Percentiles rank a stretch among this genome's conserved stretches.
Evolutionary conservation across 495 filamentous ascomycete genomes (phyloP).

Genomic region (Aspergillus sclerotioniger): DNA sequence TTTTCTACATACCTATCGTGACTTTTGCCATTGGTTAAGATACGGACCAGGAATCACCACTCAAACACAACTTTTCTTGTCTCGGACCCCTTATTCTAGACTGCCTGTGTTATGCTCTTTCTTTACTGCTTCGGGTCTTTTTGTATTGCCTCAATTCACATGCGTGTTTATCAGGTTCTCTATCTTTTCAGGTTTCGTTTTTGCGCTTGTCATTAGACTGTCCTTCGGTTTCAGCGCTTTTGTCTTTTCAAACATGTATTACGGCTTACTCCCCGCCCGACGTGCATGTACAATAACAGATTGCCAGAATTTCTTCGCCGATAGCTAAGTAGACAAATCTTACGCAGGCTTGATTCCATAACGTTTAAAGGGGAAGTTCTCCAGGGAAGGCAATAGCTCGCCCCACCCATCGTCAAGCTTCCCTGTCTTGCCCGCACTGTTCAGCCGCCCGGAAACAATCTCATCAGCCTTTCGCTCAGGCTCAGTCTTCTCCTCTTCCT

Average conservation of each 20-base stretch:
- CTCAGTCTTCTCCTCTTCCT: constrained; percentile 49
- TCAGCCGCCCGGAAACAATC: constrained; percentile 43
- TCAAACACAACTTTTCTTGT: background rate
- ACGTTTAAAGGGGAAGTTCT: constrained; percentile 67
- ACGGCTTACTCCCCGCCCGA: too few species aligned
- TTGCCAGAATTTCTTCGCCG: background rate
- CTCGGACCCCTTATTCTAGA: background rate
- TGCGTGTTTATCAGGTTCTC: background rate
- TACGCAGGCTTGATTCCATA: constrained; percentile 58
- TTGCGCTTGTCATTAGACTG: background rate
- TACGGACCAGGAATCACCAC: too few species aligned
- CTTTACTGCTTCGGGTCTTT: background rate
- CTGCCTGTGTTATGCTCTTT: background rate
- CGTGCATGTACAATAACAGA: background rate
- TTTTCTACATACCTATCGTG: background rate
- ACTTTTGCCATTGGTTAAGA: background rate
- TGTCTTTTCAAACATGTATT: background rate
- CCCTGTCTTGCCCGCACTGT: constrained; percentile 40
- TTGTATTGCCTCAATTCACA: background rate
- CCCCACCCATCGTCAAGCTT: constrained; percentile 74
- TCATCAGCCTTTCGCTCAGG: constrained; percentile 45
- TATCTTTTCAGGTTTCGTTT: background rate
- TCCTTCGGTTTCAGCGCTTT: background rate
- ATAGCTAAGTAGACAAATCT: background rate
- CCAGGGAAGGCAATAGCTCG: constrained; percentile 58